Conservation (phyloP, 805 yeast genomes). For the Isabelozyma rhagii region DNA sequence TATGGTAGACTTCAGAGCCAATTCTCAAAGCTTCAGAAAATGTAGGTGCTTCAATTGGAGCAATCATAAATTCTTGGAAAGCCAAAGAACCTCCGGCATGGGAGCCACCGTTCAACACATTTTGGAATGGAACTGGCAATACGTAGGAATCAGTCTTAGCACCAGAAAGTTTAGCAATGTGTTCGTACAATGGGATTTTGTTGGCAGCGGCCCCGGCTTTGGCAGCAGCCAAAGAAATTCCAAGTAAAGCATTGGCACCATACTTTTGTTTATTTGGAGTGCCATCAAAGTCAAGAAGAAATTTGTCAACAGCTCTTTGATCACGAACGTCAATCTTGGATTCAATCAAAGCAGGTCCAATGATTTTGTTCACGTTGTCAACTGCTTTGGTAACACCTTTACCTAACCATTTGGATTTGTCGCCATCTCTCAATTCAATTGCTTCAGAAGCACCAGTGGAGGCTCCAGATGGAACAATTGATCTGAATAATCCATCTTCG, state of each 20-base stretch:
- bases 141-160: constrained; percentile 7
- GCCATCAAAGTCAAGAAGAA: constrained; percentile 13
- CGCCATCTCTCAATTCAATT: constrained; percentile 19
- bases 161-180: constrained; percentile 14
- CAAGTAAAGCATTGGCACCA: constrained; percentile 21
- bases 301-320: constrained; percentile 13
- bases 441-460: constrained; percentile 21
- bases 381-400: constrained; percentile 19
- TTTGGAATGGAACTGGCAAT: constrained; percentile 21
- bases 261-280: constrained; percentile 16
- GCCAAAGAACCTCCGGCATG: constrained; percentile 23
- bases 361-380: constrained; percentile 13
- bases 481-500: constrained; percentile 13
- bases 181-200: constrained; percentile 15
- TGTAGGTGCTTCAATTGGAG: constrained; percentile 11
- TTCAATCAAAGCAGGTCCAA: constrained; percentile 16
- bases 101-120: constrained; percentile 19
- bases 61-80: constrained; percentile 23
- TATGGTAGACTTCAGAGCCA: constrained; percentile 19
- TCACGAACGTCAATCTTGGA: constrained; percentile 9
- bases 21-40: constrained; percentile 17
- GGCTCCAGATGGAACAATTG: constrained; percentile 22
- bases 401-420: constrained; percentile 18
- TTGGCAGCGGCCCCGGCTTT: constrained; percentile 18
- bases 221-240: constrained; percentile 18